A percentile compares a stretch with the other conserved stretches of the same genome.
Conservation (phyloP, 1,284 basidiomycete genomes). For the Garcileccinum viscosum region DNA sequence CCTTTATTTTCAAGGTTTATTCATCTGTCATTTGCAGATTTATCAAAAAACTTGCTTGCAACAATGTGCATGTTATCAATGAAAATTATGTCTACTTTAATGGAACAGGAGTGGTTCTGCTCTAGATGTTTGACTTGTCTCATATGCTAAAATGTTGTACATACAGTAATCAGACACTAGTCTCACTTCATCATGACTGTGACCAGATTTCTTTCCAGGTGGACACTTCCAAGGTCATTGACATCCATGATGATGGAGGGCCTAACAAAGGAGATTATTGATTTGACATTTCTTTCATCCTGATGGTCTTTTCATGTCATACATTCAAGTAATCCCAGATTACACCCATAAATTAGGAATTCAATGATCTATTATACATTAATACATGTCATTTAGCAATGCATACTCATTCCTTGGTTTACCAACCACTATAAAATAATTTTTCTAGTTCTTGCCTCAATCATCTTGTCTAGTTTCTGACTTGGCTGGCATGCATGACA, state of each 20-base stretch:
- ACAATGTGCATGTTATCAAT: too few species aligned
- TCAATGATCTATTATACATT: neutral
- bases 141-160: conserved; percentile 74
- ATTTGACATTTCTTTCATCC: conserved; percentile 59
- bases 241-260: conserved; percentile 82
- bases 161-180: conserved; percentile 30
- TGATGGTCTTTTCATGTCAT: conserved; percentile 12
- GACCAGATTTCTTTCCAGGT: conserved; percentile 48
- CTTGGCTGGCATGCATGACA: neutral
- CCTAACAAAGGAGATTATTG: conserved; percentile 74
- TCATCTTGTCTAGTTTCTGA: neutral
- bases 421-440: neutral
- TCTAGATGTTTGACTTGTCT: too few species aligned
- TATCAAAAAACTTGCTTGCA: too few species aligned
- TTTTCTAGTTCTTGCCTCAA: neutral
- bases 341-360: neutral
- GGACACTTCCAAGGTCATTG: conserved; percentile 77
- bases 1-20: too few species aligned
- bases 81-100: too few species aligned
- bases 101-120: too few species aligned
- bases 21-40: too few species aligned
- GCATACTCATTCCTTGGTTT: neutral
- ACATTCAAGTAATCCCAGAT: neutral
- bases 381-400: neutral
- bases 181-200: conserved; percentile 8